Base-by-base conservation (phyloP, 805 yeast species). In the Tetrapisispora namnaoensis region DNA sequence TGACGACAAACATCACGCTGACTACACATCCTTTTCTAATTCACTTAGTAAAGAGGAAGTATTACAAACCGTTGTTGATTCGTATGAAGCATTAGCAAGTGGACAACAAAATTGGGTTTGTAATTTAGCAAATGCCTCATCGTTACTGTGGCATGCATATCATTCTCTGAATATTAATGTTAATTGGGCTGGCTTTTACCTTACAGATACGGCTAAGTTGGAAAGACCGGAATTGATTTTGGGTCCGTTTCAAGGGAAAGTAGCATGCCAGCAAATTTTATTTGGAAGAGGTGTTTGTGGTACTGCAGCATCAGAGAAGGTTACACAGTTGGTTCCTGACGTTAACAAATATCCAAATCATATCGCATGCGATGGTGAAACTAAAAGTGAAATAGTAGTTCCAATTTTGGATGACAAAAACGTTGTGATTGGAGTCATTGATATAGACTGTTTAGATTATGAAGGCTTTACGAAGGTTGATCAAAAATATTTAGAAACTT, bases 211-310 rank as follows among this genome's bases (percentile, higher is more conserved):
- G 6, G 53, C 71, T 17, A 30, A 38, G 7, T 7, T n/a, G 17
- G 46, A 45, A 11, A 39, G 42, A 20, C 43, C 62, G 1, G 79
- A 75, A 58, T 70, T 93, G 46, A 73, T 86, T 21, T 70, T 91
- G 37, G 99, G 95, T 0, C 99, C 99, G 14, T 91, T 91, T 66
- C 95, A 87, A 66, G 99, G 99, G 4, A 88, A 88, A 65, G 97
- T 91, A 2, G 98, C 98, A 0, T 91, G 99, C 59, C 98, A 93
- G 66, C 69, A 70, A 27, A 93, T 91, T 50, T 60, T 70, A 49
- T 70, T 83, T 46, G 96, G 96, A 4, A 74, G 69, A 50, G 99
- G 99, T 14, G 98, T 91, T 0, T 93, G 98, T 69, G 98, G 99
- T 5, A 70, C 78, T 1, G 95, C 96, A 1, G 96, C 95, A 0